Evolutionary conservation across 192 early-diverging fungal species (phyloP).

Genomic region (Backusella parvicylindrica): DNA sequence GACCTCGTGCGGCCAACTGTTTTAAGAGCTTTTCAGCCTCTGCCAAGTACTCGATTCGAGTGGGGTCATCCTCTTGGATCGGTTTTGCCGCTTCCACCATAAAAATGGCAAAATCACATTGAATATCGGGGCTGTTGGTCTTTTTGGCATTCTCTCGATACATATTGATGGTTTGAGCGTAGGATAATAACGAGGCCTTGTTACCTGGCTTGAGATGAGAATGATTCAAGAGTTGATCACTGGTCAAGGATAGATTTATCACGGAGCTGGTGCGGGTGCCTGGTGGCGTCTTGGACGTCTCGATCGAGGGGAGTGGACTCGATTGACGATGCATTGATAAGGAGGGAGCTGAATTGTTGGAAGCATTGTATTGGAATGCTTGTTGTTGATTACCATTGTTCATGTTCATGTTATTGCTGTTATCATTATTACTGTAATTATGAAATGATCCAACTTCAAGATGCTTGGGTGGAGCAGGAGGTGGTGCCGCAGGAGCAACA

Average conservation of each 20-base stretch:
- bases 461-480: no score
- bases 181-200: conserved; percentile 51
- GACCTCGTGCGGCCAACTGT: conserved; percentile 52
- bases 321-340: no score
- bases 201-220: conserved; percentile 57
- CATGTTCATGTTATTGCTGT: no score
- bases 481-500: no score
- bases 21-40: conserved; percentile 64
- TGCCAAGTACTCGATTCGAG: conserved; percentile 50
- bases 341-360: no score
- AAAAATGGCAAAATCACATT: conserved; percentile 67
- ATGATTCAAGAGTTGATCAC: conserved; percentile 40
- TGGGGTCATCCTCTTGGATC: conserved; percentile 37
- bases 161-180: conserved; percentile 50
- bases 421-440: no score
- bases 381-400: no score
- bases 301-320: no score
- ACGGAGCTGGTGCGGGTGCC: conserved; percentile 20
- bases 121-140: conserved; percentile 54
- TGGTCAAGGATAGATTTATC: conserved; percentile 15
- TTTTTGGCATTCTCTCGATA: conserved; percentile 66
- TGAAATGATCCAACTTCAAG: no score
- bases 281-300: conserved; percentile 8
- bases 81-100: conserved; percentile 54
- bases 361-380: no score